Evolutionary conservation across 2,329 filamentous ascomycete species (phyloP).

Genomic region (Penicillium expansum): DNA sequence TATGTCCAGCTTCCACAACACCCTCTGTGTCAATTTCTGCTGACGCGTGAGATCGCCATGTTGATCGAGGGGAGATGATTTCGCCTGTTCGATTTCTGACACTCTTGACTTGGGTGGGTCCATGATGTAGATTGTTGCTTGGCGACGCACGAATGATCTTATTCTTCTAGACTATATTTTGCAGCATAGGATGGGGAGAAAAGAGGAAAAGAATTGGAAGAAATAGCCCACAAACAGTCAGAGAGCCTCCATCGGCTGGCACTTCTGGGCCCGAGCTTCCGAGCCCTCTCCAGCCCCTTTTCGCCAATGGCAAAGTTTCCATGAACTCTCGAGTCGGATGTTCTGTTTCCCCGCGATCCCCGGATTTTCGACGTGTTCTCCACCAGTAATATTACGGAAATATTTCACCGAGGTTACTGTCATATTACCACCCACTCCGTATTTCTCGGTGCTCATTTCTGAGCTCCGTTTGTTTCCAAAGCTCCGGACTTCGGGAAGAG

Average conservation of each 20-base stretch:
- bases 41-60: constrained; percentile 18
- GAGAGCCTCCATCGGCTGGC: neutral
- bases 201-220: neutral
- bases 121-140: constrained; percentile 15
- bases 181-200: neutral
- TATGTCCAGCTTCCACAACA: constrained; percentile 49
- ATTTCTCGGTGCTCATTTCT: constrained; percentile 12
- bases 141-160: neutral
- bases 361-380: constrained; percentile 1
- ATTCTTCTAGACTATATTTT: neutral
- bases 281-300: neutral
- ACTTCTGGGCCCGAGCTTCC: constrained; percentile 3
- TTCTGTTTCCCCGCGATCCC: constrained; percentile 11
- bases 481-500: neutral
- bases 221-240: neutral
- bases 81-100: constrained; percentile 24
- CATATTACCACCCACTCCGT: neutral
- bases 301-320: neutral
- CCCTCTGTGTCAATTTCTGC: constrained; percentile 39
- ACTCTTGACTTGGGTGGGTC: constrained; percentile 18
- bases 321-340: neutral
- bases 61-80: constrained; percentile 12
- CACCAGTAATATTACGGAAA: neutral
- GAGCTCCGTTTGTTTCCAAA: neutral
- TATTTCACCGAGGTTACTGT: neutral